Evolutionary conservation across 2,329 filamentous ascomycete species (phyloP).

Genomic region (Venturia carpophila): DNA sequence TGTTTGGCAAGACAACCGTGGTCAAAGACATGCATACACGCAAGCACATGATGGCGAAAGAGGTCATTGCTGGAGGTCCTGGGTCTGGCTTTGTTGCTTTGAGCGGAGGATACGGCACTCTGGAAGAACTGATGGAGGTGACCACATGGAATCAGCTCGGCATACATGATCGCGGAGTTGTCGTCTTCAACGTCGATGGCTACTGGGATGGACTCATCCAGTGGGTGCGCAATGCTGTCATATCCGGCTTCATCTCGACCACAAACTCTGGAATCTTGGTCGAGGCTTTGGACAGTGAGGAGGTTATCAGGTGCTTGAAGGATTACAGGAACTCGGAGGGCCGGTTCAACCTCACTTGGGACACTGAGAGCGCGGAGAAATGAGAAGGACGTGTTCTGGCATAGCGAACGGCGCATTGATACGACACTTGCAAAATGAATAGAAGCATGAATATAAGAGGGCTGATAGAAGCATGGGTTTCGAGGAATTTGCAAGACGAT

Average conservation of each 20-base stretch:
- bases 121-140: constrained; percentile 91
- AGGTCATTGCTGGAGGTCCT: constrained; percentile 71
- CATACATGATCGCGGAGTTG: constrained; percentile 73
- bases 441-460: too few relatives aligned
- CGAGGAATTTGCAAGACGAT: background rate
- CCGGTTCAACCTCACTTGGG: constrained; percentile 77
- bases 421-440: background rate
- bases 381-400: background rate
- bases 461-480: background rate
- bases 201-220: constrained; percentile 83
- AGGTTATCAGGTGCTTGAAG: constrained; percentile 61
- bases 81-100: constrained; percentile 87
- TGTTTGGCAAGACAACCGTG: constrained; percentile 78
- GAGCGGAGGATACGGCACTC: constrained; percentile 82
- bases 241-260: constrained; percentile 66
- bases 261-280: constrained; percentile 69
- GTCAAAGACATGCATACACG: constrained; percentile 95
- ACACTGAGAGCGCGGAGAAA: constrained; percentile 27
- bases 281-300: constrained; percentile 63
- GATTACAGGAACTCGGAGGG: constrained; percentile 70
- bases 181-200: constrained; percentile 77
- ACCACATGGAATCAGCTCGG: constrained; percentile 95
- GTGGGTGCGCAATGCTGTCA: constrained; percentile 72
- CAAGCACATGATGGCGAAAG: constrained; percentile 86
- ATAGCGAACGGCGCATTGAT: background rate